Evolutionary conservation across 2,329 filamentous ascomycete species (phyloP).

Genomic region (Cladosporium sp.): DNA sequence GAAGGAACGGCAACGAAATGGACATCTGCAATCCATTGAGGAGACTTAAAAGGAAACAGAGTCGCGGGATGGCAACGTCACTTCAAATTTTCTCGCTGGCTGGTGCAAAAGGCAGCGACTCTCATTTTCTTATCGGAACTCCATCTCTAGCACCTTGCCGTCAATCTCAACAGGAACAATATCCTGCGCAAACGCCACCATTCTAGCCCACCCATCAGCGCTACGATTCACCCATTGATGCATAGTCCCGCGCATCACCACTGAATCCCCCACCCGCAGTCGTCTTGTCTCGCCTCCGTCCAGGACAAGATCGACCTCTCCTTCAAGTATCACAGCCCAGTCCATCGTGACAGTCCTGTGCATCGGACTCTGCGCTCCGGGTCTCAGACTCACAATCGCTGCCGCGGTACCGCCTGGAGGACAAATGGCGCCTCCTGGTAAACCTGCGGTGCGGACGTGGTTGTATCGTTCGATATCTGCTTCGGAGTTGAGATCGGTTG

Average conservation of each 20-base stretch:
- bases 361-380: neutral
- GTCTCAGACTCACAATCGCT: constrained; percentile 13
- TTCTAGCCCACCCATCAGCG: constrained; percentile 21
- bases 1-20: neutral
- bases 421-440: constrained; percentile 10
- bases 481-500: constrained; percentile 22
- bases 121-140: constrained; percentile 6
- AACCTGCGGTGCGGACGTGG: constrained; percentile 20
- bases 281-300: constrained; percentile 26
- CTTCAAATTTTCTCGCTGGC: too few species aligned
- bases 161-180: constrained; percentile 24
- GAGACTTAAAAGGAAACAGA: too few species aligned
- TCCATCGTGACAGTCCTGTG: constrained; percentile 28
- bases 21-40: too few species aligned
- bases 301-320: constrained; percentile 23
- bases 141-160: constrained; percentile 24
- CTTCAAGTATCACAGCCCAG: constrained; percentile 23
- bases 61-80: too few species aligned
- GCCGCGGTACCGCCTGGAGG: constrained; percentile 20
- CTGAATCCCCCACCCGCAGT: constrained; percentile 24
- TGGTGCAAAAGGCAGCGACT: too few species aligned
- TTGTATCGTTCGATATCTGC: constrained; percentile 27
- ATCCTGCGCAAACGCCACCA: constrained; percentile 21
- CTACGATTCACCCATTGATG: constrained; percentile 30
- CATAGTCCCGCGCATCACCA: constrained; percentile 28